Evolutionary conservation across 495 filamentous ascomycete species (phyloP), one percentile per base, ranked within the genome.

Genomic region (Podospora sp.): DNA sequence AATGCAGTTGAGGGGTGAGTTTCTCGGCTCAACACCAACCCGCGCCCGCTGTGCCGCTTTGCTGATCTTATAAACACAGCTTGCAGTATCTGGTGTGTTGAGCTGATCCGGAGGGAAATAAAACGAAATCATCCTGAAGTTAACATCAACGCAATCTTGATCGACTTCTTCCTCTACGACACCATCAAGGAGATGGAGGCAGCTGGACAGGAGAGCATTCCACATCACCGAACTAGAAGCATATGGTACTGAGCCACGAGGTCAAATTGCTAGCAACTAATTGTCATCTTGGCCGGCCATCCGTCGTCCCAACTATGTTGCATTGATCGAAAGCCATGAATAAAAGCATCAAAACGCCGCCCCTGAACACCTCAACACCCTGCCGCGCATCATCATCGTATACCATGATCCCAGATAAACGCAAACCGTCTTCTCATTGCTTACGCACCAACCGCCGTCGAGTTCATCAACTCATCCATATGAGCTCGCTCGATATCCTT

Each of bases 141-240:
- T 0, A 80, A 82, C 51, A 81, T 97, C 74, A 98, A 97, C 73
- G 95, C 95, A 0, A 90, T 97, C 40, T 73, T 98, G 65, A 94
- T 99, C 62, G 95, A 99, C 75, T 98, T 97, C 76, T 97, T 96
- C 74, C 81, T 99, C 50, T 98, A 98, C 74, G 95, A 98, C 79
- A 90, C 90, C 2, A 91, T 94, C 78, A 98, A 98, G 77, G 88
- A 88, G 65, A 75, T 91, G 75, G 93, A 97, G 71, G 73, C 70
- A 8, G 81, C 84, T 18, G 81, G 84, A 25, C 78, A 73, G 50
- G 88, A 90, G 68, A 82, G 76, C 46, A 89, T 95, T 55, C 92
- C 92, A n/a, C 94, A 97, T 78, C 94, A 98, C 78, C 84, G 94
- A 68, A 97, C 93, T 26, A 86, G 94, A 71, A 95, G 93, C 71